Evolutionary conservation across 495 filamentous ascomycete genomes (phyloP).

Genomic region (Talaromyces nanjingensis): DNA sequence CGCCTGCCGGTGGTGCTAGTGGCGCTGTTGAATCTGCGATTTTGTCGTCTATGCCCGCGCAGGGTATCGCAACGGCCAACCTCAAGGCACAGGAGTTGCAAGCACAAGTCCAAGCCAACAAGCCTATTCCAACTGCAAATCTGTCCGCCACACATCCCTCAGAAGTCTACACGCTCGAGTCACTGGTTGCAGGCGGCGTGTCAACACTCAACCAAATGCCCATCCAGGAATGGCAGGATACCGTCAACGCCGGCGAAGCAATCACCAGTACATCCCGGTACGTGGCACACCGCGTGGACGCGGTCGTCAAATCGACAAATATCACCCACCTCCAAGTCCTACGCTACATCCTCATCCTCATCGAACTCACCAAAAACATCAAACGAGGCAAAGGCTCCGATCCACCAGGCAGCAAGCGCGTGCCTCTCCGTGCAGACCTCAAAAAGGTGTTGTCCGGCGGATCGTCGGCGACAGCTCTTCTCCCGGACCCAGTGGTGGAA

Average conservation of each 20-base stretch:
- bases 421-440: conserved; percentile 35
- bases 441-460: conserved; percentile 28
- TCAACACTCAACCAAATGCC: conserved; percentile 50
- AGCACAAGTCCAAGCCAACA: conserved; percentile 56
- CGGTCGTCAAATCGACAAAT: conserved; percentile 51
- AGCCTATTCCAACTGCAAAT: conserved; percentile 75
- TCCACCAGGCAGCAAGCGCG: conserved; percentile 26
- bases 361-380: conserved; percentile 55
- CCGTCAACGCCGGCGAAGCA: conserved; percentile 46
- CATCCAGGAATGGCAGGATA: conserved; percentile 70
- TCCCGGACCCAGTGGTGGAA: conserved; percentile 60
- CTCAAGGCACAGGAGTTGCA: conserved; percentile 58
- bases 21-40: conserved; percentile 54
- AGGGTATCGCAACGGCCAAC: conserved; percentile 50
- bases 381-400: conserved; percentile 16
- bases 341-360: conserved; percentile 51
- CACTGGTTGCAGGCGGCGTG: conserved; percentile 50
- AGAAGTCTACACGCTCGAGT: conserved; percentile 72
- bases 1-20: conserved; percentile 35
- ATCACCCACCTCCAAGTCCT: conserved; percentile 48
- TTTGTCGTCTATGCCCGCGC: conserved; percentile 50
- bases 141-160: conserved; percentile 61
- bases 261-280: conserved; percentile 56
- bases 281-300: conserved; percentile 54
- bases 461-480: conserved; percentile 13